Conservation (phyloP, 192 early-diverging fungal species). For the Spizellomyces sp. region DNA sequence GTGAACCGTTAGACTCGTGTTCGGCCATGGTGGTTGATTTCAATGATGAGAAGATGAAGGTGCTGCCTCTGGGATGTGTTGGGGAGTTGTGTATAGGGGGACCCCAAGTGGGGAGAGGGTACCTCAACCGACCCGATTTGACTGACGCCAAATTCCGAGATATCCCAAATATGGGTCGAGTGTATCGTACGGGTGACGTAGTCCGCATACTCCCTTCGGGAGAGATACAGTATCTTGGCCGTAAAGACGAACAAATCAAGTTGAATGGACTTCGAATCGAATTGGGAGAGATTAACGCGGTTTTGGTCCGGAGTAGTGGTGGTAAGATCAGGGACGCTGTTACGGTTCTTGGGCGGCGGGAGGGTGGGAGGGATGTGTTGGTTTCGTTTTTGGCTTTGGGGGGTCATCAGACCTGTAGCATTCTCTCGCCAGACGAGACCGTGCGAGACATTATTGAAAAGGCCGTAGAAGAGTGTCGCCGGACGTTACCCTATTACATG, state of each 20-base stretch:
- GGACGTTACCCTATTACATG: slow-evolving; percentile 21
- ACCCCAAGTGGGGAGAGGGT: slow-evolving; percentile 30
- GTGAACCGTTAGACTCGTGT: slow-evolving; percentile 15
- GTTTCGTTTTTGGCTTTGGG: neutral
- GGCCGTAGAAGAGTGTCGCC: neutral
- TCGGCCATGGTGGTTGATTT: slow-evolving; percentile 15
- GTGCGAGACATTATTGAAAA: neutral
- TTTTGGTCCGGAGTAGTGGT: neutral
- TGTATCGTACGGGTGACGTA: slow-evolving; percentile 33
- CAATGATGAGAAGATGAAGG: neutral
- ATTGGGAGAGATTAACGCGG: slow-evolving; percentile 22
- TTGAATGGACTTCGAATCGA: slow-evolving; percentile 34
- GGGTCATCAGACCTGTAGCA: neutral
- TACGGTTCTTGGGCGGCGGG: neutral
- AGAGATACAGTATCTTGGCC: slow-evolving; percentile 27
- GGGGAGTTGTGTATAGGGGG: slow-evolving; percentile 53
- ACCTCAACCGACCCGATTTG: slow-evolving; percentile 32
- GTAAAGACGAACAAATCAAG: slow-evolving; percentile 41
- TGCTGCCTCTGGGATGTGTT: slow-evolving; percentile 38
- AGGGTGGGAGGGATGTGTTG: neutral
- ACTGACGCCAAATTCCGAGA: slow-evolving; percentile 15
- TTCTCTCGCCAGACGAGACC: neutral
- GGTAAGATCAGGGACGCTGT: neutral
- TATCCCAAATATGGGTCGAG: neutral
- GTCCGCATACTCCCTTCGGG: slow-evolving; percentile 26